phyloP scores from a whole-genome alignment of 2,329 filamentous ascomycete genomes.

The Trichoderma koningii region DNA sequence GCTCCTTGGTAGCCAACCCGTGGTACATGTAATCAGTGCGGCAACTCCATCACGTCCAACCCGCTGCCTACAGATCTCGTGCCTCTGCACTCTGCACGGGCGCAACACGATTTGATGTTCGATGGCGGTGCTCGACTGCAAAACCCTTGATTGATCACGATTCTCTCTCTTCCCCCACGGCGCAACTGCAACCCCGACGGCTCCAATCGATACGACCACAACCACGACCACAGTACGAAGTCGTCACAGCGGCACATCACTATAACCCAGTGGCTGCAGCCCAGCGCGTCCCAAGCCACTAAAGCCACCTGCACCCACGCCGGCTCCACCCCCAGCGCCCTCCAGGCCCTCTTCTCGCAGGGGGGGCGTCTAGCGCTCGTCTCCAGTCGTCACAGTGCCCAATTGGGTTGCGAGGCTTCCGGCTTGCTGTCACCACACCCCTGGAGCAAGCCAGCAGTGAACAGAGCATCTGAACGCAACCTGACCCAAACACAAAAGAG shows the following conservation, averaged over 20 bases:
- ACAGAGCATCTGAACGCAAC: background rate
- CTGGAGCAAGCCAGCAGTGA: background rate
- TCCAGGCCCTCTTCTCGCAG: conserved; percentile 1
- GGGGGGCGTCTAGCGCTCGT: background rate
- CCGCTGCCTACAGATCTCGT: too few relatives aligned
- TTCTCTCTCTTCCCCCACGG: background rate
- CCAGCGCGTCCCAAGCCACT: conserved; percentile 17
- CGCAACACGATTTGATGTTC: too few relatives aligned
- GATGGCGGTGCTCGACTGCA: background rate
- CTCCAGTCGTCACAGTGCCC: background rate
- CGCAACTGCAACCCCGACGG: conserved; percentile 23
- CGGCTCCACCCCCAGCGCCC: conserved; percentile 19
- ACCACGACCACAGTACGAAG: too few relatives aligned
- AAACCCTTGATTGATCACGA: background rate
- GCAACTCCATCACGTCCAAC: background rate
- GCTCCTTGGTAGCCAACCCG: background rate
- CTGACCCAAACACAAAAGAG: background rate
- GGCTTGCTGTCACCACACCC: background rate
- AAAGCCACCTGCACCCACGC: background rate
- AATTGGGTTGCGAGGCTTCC: background rate
- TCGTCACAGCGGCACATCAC: background rate
- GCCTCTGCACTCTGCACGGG: too few relatives aligned
- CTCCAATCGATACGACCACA: background rate
- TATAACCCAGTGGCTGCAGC: background rate
- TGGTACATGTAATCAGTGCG: background rate